Evolutionary conservation across 192 early-diverging fungal genomes (phyloP), one percentile per base, ranked within the genome.

Genomic region (Linnemannia hyalina): DNA sequence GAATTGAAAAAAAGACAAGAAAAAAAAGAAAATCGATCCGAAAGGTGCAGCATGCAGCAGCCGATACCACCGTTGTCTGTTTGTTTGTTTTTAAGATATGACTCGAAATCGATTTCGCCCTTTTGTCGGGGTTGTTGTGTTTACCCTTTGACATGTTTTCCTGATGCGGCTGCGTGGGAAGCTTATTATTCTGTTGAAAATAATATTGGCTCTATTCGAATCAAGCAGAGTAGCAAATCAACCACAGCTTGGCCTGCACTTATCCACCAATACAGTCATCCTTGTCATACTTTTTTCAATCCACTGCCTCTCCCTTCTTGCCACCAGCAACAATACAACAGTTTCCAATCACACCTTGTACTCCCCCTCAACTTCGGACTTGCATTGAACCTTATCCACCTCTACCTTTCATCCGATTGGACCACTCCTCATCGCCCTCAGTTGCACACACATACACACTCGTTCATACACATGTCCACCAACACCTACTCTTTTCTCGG

Each of bases 1-100:
- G 9, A 9, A 60, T 60, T 60, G n/a, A 26, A 60, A 23, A 60
- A n/a, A 57, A 5, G n/a, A 26, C 54, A 60, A 23, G n/a, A n/a
- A 57, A 26, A 60, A 8, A 26, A n/a, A 57, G 18, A 23, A 57
- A 57, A 11, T 26, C 6, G 55, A 57, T 57, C 23, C 55, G 55
- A 57, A n/a, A 26, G n/a, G 49, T 52, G 49, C 49, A 52, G 16
- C 49, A 52, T 57, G 55, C 55, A 57, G 8, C 8, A 57, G 54
- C 74, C 55, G 60, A 63, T 29, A n/a, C 74, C n/a, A n/a, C 7
- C 38, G 7, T 70, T 70, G 68, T 77, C 54, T 70, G 38, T 49
- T 77, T 49, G 55, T 70, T 52, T 26, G 10, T 49, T 77, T 70
- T 52, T 26, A 26, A 57, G n/a, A 60, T 60, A 65, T 65, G 60